Base-by-base conservation (phyloP, 2,329 filamentous ascomycete genomes). In the Raffaelea albimanens region DNA sequence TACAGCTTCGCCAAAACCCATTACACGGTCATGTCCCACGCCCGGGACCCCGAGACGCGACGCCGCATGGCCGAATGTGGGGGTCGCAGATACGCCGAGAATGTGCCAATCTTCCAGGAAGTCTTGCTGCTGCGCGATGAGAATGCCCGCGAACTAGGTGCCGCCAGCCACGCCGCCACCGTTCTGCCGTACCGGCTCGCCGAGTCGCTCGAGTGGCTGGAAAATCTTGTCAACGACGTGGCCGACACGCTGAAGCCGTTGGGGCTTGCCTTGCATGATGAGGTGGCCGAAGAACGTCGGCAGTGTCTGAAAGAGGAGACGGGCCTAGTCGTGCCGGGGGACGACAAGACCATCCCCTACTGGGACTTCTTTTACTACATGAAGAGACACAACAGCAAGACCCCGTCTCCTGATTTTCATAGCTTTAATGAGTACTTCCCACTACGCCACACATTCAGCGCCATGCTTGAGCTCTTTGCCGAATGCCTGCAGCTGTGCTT, bases 381-480 rank as follows among this genome's bases (percentile, higher is more conserved):
- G 31, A 10, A 34, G 31, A 34, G 9, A 34, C 9, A 34, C 9
- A 9, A 34, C 31, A 34, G 16, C 31, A 34, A 34, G 31, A 34
- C 16, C 10, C 9, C 31, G 31, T 34, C 31, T n/a, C 10, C 31
- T 34, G 31, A 34, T 16, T 10, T 34, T 34, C 31, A n/a, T n/a
- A n/a, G n/a, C n/a, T n/a, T n/a, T n/a, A n/a, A n/a, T n/a, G 42
- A 44, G 31, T 44, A 44, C 18, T 44, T 44, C 19, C 42, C 42
- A 10, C 20, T 44, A 14, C 42, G 9, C 9, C 29, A 44, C 31
- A 44, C 42, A 3, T n/a, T 44, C 19, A n/a, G 29, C 29, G 18
- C 5, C 3, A 44, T 44, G 42, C 42, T 44, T 2, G 18, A 36
- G 3, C 42, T 44, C 3, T 44, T 44, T 23, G 29, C 42, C 29